Base-by-base conservation (phyloP, 139 green algal genomes). In the Chlamydomonas sp. region DNA sequence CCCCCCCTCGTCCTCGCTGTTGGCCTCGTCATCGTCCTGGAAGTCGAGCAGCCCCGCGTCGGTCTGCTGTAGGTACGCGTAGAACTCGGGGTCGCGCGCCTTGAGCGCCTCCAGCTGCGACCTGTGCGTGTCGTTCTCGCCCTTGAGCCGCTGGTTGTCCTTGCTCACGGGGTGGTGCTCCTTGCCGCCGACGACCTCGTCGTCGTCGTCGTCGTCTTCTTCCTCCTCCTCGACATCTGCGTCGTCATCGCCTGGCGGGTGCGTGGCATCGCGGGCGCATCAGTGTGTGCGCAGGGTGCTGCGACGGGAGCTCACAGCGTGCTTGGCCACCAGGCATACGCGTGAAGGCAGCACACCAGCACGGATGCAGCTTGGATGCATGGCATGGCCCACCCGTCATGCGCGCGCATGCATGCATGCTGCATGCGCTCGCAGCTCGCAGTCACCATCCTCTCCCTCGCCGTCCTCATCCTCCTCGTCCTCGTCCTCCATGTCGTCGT, bases 1-100 rank as follows among this genome's bases (percentile, higher is more conserved):
- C 0, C 82, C 83, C 1, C 79, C 81, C 1, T 79, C 76, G 2
- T 58, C 75, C 16, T 81, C 77, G 24, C 82, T 70, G 48, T 89
- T 83, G 1, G 85, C 82, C 3, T 81, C 77, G 2, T 81, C 82
- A 8, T 75, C 88, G 1, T 31, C 73, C 3, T 81, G 85, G 77
- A 98, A 98, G 1, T 90, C 80, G 3, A 98, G 79, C 69, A 98
- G 79, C 33, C 90, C 83, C 35, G 90, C 67, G 69, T 98, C 93
- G 1, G 89, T 90, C 24, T 91, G 77, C 78, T 90, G 77, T 50
- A 86, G 64, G 39, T 70, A 74, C 5, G 85, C 77, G 71, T 93
- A 98, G 78, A 98, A 98, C 77, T 97, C 93, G 6, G 93, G 93
- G 74, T 98, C 93, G 73, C 62, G 6, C 8, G 59, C 91, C 70